phyloP scores from a whole-genome alignment of 805 yeast genomes.

The Starmerella floris region DNA sequence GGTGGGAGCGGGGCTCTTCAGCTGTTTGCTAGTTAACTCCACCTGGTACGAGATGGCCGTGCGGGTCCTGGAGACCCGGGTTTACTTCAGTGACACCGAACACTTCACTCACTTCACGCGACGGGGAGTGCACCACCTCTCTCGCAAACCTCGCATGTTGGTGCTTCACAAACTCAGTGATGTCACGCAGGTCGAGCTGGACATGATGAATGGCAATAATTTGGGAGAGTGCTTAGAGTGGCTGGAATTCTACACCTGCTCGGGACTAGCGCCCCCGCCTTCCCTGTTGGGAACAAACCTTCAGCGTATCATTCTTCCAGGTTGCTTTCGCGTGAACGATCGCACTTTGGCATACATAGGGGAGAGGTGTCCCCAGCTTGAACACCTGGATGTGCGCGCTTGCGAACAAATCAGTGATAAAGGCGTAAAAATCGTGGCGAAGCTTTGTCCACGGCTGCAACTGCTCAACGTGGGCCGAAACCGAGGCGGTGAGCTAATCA shows the following conservation, averaged over 20 bases:
- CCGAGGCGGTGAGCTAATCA: constrained; percentile 47
- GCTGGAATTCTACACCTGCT: constrained; percentile 77
- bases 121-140: constrained; percentile 14
- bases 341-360: constrained; percentile 41
- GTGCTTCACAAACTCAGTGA: constrained; percentile 53
- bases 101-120: constrained; percentile 35
- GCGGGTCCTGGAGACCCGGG: constrained; percentile 41
- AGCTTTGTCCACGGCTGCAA: constrained; percentile 42
- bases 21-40: constrained; percentile 56
- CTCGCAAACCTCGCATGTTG: constrained; percentile 31
- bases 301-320: constrained; percentile 49
- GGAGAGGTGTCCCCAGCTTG: constrained; percentile 43
- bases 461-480: constrained; percentile 74
- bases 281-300: constrained; percentile 35
- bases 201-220: constrained; percentile 32
- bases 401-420: constrained; percentile 66
- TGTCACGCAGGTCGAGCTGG: constrained; percentile 42
- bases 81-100: constrained; percentile 40
- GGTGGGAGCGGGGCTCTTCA: constrained; percentile 33
- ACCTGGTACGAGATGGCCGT: constrained; percentile 47
- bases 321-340: constrained; percentile 52
- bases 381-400: constrained; percentile 64
- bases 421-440: constrained; percentile 57
- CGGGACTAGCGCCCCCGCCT: constrained; percentile 46
- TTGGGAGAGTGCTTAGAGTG: constrained; percentile 40